phyloP scores from a whole-genome alignment of 2,329 filamentous ascomycete genomes.

The Alternaria gansuensis region DNA sequence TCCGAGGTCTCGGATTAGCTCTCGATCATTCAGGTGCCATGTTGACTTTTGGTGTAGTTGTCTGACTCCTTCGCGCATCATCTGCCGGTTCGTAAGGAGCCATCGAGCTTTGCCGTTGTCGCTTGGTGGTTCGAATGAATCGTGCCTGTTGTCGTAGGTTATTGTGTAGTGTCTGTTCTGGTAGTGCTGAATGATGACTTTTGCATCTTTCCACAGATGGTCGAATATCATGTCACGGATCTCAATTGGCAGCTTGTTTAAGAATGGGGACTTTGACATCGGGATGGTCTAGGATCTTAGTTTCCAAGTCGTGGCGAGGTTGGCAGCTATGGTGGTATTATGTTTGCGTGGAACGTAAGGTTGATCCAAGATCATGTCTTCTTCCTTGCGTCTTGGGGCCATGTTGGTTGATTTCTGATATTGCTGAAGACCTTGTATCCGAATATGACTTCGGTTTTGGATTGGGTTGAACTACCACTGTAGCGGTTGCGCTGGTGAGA shows the following conservation, averaged over 20 bases:
- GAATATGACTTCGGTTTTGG: too few species aligned
- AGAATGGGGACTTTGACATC: not conserved
- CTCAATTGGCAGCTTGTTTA: not conserved
- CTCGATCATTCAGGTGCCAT: not conserved
- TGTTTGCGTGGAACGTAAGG: too few species aligned
- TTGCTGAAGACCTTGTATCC: too few species aligned
- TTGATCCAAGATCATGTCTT: too few species aligned
- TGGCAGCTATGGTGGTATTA: too few species aligned
- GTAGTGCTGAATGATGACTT: not conserved
- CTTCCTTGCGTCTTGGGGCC: too few species aligned
- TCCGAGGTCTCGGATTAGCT: not conserved
- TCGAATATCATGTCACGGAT: not conserved
- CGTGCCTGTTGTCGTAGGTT: not conserved
- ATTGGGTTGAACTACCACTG: too few species aligned
- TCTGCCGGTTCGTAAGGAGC: not conserved
- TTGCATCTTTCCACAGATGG: not conserved
- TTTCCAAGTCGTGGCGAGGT: too few species aligned
- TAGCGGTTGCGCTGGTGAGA: too few species aligned
- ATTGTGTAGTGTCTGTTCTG: not conserved
- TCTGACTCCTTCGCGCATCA: not conserved
- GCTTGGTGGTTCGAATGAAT: not conserved
- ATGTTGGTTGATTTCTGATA: too few species aligned
- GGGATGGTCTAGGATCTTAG: too few species aligned
- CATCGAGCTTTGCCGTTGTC: not conserved
- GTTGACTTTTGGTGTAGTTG: constrained; percentile 1